Base-by-base conservation (phyloP, 441 rosid genomes). In the Erysimum cheiri region DNA sequence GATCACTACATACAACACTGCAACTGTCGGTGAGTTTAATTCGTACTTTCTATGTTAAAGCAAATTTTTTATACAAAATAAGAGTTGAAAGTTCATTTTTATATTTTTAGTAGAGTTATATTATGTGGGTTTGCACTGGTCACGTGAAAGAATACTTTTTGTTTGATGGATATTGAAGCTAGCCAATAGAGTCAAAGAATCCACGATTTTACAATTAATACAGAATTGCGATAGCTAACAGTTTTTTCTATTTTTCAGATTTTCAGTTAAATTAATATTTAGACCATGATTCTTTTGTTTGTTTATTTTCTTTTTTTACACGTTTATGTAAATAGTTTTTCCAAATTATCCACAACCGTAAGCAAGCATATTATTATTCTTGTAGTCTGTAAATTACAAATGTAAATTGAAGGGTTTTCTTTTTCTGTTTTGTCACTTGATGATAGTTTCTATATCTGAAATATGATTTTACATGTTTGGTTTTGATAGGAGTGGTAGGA, bases 21-120 rank as follows among this genome's bases (percentile, higher is more conserved):
- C 98, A 8, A 88, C 96, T 6, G 97, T 93, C 48, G 95, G 97
- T 91, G 81, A 77, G 89, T 76, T 44, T 36, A 3, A 49, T 58
- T 17, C 12, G 14, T 35, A 8, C 15, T 50, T 59, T 69, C 46
- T 14, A 43, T 19, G 10, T 37, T 60, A 17, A 49, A 59, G 60
- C 66, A 47, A 63, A 4, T 7, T 4, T 6, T 12, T 14, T 6
- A 0, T 5, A 4, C 3, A 4, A 17, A 56, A 4, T 41, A 43
- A 41, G 33, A 19, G 63, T 41, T 67, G 33, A 55, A 55, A 43
- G 41, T 53, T 65, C 29, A 1, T 46, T 13, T 46, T 17, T 10
- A n/a, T 22, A 24, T 6, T 4, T 44, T 31, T 17, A 31, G 8
- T 59, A 4, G 52, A 14, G 53, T 36, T 32, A 60, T 10, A 29